phyloP scores from a whole-genome alignment of 441 rosid species.

The Brassica hybrid region DNA sequence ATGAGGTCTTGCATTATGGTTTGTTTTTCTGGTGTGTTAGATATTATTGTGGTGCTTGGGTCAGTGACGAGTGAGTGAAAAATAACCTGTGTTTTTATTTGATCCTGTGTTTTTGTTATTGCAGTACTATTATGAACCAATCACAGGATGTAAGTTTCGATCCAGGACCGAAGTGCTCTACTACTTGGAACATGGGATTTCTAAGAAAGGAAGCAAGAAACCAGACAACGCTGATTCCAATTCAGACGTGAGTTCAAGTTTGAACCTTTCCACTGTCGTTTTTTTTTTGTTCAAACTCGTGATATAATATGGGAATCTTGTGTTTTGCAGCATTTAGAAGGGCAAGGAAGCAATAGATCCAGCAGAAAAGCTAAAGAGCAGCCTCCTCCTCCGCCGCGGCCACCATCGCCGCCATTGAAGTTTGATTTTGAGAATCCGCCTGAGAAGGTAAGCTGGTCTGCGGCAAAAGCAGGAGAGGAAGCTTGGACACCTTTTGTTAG shows the following conservation, averaged over 20 bases:
- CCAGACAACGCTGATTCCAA: no score
- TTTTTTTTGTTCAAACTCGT: neutral
- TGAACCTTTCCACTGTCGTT: slow-evolving; percentile 11
- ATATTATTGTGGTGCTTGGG: no score
- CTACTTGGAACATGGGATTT: neutral
- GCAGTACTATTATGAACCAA: slow-evolving; percentile 80
- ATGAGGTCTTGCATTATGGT: no score
- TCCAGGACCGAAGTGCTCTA: slow-evolving; percentile 73
- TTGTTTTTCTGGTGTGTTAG: no score
- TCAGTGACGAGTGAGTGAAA: no score
- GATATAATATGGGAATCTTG: neutral
- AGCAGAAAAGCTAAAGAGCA: slow-evolving; percentile 19
- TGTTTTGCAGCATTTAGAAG: slow-evolving; percentile 24
- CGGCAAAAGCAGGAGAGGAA: slow-evolving; percentile 46
- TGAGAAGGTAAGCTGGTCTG: slow-evolving; percentile 65
- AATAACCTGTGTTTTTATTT: no score
- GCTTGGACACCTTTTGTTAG: slow-evolving; percentile 62
- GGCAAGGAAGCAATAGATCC: slow-evolving; percentile 29
- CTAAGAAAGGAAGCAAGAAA: no score
- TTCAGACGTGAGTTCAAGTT: no score
- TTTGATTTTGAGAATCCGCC: slow-evolving; percentile 70
- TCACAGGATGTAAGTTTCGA: slow-evolving; percentile 61
- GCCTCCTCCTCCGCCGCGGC: neutral
- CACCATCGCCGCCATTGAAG: slow-evolving; percentile 30
- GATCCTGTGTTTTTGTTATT: neutral